Base-by-base conservation (phyloP, 768 basidiomycete species). In the Hemileccinum rubropunctum region DNA sequence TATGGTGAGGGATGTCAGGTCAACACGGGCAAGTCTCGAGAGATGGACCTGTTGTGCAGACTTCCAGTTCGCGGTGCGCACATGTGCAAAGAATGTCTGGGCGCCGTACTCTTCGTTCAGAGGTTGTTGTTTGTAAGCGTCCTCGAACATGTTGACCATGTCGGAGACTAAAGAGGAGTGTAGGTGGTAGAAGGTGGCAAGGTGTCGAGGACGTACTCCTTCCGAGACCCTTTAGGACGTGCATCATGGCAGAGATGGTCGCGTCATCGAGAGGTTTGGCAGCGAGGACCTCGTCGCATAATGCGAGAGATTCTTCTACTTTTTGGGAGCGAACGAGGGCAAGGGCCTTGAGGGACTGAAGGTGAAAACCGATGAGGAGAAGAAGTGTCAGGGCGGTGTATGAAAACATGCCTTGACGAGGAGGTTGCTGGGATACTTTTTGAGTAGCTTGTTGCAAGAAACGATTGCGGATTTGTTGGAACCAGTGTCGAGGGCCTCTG, bases 401-500 rank as follows among this genome's bases (percentile, higher is more conserved):
- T 18, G 8, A 13, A 23, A 17, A 56, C 56, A 20, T 50, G 81
- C 91, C 77, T 89, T 90, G 62, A 88, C 68, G 28, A 91, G 73
- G 37, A 79, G 73, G 66, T 81, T 86, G 64, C 78, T 82, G 23
- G 88, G 86, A 58, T 90, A 80, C 72, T 91, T 93, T 70, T 91
- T 93, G 57, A 93, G 78, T 26, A 93, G 67, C 69, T 93, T 93
- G 68, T 91, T 92, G 72, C 90, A 91, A 8, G 83, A 76, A 35
- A 90, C 82, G 47, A 93, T 78, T 17, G 91, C 91, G 34, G 87
- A 83, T 73, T 93, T 93, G 73, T 88, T 89, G 13, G 89, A 88
- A 41, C 86, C 85, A 39, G 82, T 88, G 72, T 93, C 91, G 55
- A 93, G 75, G 40, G 91, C 84, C 77, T 93, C 91, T 93, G 65